phyloP scores from a whole-genome alignment of 805 yeast species.

The Candida quercuum region DNA sequence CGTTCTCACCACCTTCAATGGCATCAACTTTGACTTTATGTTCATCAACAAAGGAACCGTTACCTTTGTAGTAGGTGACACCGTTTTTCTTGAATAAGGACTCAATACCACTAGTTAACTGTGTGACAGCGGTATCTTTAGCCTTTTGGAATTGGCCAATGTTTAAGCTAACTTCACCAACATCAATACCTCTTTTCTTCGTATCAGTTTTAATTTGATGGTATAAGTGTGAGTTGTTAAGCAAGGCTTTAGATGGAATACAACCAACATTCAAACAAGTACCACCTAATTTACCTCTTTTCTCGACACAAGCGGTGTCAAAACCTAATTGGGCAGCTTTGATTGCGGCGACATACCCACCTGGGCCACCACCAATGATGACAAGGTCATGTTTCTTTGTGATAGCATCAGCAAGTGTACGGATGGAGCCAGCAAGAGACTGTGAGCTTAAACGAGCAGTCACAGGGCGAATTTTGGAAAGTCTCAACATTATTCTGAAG shows the following conservation, averaged over 20 bases:
- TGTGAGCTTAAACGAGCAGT: slow-evolving; percentile 4
- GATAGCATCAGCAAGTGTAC: slow-evolving; percentile 12
- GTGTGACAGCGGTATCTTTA: slow-evolving; percentile 84
- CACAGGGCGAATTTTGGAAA: slow-evolving; percentile 1
- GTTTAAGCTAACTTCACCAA: slow-evolving; percentile 71
- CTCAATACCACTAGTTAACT: slow-evolving; percentile 92
- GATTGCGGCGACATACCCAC: slow-evolving; percentile 98
- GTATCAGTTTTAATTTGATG: slow-evolving; percentile 88
- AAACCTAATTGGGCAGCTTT: slow-evolving; percentile 95
- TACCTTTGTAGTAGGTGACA: slow-evolving; percentile 91
- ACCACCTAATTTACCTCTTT: slow-evolving; percentile 95
- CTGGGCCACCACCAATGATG: slow-evolving; percentile 99
- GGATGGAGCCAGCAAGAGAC: slow-evolving; percentile 2
- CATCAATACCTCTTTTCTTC: slow-evolving; percentile 83
- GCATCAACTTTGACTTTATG: slow-evolving; percentile 76
- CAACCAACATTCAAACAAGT: slow-evolving; percentile 99
- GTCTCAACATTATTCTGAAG: slow-evolving; percentile 1
- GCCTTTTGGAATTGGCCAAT: slow-evolving; percentile 80
- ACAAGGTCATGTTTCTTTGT: slow-evolving; percentile 75
- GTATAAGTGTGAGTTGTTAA: slow-evolving; percentile 91
- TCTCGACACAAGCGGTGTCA: slow-evolving; percentile 94
- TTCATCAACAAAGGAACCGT: slow-evolving; percentile 83
- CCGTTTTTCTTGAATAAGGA: slow-evolving; percentile 92
- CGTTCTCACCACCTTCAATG: slow-evolving; percentile 76
- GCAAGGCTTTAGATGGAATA: slow-evolving; percentile 93